phyloP scores from a whole-genome alignment of 352 stramenopile genomes.

The Globisporangium heterothallicum region DNA sequence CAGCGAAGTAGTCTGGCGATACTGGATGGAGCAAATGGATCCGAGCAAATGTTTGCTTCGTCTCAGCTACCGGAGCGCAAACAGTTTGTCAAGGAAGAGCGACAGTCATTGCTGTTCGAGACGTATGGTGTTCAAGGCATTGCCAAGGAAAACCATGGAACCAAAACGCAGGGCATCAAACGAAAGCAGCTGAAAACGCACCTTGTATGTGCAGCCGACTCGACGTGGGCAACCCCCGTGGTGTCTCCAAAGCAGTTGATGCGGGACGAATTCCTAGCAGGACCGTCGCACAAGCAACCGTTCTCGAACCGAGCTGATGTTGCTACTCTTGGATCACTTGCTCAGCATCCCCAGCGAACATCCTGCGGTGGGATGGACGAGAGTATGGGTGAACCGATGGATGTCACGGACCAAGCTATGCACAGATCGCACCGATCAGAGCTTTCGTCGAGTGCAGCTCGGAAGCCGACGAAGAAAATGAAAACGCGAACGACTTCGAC shows the following conservation, averaged over 20 bases:
- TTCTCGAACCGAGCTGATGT: slow-evolving; percentile 20
- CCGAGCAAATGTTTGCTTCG: slow-evolving; percentile 8
- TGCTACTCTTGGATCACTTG: slow-evolving; percentile 10
- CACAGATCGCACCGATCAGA: slow-evolving; percentile 5
- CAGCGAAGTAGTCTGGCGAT: slow-evolving; percentile 41
- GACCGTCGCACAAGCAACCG: slow-evolving; percentile 16
- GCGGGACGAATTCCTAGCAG: slow-evolving; percentile 18
- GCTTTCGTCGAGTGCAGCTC: neutral
- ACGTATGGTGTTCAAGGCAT: slow-evolving; percentile 45
- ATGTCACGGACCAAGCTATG: slow-evolving; percentile 5
- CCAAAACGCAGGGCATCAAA: slow-evolving; percentile 37
- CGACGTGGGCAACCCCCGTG: slow-evolving; percentile 24
- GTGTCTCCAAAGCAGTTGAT: slow-evolving; percentile 23
- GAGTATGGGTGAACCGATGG: neutral
- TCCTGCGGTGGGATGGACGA: neutral
- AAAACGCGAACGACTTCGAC: neutral
- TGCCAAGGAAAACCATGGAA: slow-evolving; percentile 3
- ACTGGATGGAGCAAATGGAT: slow-evolving; percentile 22
- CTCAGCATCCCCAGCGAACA: slow-evolving; percentile 6
- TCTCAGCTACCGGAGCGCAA: slow-evolving; percentile 18
- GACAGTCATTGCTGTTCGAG: slow-evolving; percentile 54
- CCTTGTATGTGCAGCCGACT: slow-evolving; percentile 29
- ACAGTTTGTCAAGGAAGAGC: slow-evolving; percentile 41
- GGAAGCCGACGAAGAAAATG: slow-evolving; percentile 28
- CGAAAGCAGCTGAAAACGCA: slow-evolving; percentile 50